Conservation (phyloP, 768 basidiomycete genomes). For the Mycena crocata region DNA sequence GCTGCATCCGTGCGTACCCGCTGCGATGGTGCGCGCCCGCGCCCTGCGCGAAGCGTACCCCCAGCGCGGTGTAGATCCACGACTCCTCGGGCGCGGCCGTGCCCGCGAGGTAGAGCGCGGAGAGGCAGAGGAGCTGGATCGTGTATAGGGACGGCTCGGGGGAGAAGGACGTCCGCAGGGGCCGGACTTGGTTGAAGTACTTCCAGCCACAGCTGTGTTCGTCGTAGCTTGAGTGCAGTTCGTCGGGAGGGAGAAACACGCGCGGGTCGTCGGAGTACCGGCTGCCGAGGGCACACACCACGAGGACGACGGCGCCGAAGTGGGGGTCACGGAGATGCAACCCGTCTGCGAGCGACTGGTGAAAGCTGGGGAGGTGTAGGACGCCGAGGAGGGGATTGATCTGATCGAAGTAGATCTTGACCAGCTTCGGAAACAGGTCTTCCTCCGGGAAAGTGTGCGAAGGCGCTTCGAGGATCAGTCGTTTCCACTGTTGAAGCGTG, state of each 20-base stretch:
- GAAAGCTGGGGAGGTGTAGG: slow-evolving; percentile 75
- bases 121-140: slow-evolving; percentile 34
- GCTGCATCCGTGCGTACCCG: slow-evolving; percentile 40
- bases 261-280: slow-evolving; percentile 65
- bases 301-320: slow-evolving; percentile 70
- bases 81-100: slow-evolving; percentile 53
- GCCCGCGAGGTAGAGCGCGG: slow-evolving; percentile 42
- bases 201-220: slow-evolving; percentile 68
- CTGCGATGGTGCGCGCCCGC: slow-evolving; percentile 67
- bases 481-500: slow-evolving; percentile 13
- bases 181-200: slow-evolving; percentile 71
- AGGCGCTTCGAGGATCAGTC: slow-evolving; percentile 25
- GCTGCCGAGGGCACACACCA: slow-evolving; percentile 73
- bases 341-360: slow-evolving; percentile 55
- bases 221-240: slow-evolving; percentile 48
- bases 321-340: slow-evolving; percentile 60
- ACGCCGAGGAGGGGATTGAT: slow-evolving; percentile 66
- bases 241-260: slow-evolving; percentile 47
- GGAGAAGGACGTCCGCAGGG: slow-evolving; percentile 65
- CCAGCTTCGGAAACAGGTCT: slow-evolving; percentile 60
- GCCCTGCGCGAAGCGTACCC: slow-evolving; percentile 70
- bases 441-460: slow-evolving; percentile 57
- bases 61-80: slow-evolving; percentile 68
- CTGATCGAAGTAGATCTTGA: slow-evolving; percentile 69
- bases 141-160: slow-evolving; percentile 53